Percentiles rank a stretch among this genome's conserved stretches.
These are phyloP conservation scores for Graphilbum ipis-grandicollis DNA, from an alignment of 2,329 filamentous ascomycete species.

Conservation along the genomic window DNA sequence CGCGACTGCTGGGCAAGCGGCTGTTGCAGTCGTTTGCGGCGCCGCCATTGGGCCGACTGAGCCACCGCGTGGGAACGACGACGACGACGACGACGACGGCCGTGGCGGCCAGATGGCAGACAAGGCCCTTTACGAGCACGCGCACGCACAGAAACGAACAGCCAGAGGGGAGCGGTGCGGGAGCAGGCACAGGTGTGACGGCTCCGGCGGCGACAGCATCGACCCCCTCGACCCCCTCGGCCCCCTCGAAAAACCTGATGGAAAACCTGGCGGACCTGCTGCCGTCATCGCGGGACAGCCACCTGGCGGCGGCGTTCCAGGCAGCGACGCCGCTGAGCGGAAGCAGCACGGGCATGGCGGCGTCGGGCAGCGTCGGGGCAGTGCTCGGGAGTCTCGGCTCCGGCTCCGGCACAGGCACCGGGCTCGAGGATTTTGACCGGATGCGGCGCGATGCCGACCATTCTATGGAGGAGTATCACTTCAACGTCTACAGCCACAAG, in stretches of 20 bases:
- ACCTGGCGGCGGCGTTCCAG: background rate
- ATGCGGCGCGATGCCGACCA: constrained; percentile 16
- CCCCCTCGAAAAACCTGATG: constrained; percentile 5
- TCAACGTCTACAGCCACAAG: constrained; percentile 74
- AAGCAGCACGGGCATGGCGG: background rate
- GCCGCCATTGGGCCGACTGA: background rate
- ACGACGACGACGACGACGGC: no score
- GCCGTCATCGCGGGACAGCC: background rate
- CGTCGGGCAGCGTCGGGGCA: background rate
- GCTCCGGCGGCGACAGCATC: background rate
- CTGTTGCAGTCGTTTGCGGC: constrained; percentile 16
- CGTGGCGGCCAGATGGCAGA: no score
- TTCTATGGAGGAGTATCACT: constrained; percentile 45
- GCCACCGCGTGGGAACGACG: no score
- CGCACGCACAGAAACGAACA: no score
- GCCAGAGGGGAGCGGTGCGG: no score
- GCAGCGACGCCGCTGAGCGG: background rate
- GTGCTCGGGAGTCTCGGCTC: background rate
- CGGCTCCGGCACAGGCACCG: background rate
- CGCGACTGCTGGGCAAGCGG: constrained; percentile 24
- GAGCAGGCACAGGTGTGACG: background rate
- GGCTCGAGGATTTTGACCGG: constrained; percentile 5
- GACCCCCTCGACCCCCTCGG: background rate
- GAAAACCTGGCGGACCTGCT: constrained; percentile 9
- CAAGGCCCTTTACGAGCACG: no score